Evolutionary conservation across 2,329 filamentous ascomycete species (phyloP).

Genomic region (Nectriaceae sp.): DNA sequence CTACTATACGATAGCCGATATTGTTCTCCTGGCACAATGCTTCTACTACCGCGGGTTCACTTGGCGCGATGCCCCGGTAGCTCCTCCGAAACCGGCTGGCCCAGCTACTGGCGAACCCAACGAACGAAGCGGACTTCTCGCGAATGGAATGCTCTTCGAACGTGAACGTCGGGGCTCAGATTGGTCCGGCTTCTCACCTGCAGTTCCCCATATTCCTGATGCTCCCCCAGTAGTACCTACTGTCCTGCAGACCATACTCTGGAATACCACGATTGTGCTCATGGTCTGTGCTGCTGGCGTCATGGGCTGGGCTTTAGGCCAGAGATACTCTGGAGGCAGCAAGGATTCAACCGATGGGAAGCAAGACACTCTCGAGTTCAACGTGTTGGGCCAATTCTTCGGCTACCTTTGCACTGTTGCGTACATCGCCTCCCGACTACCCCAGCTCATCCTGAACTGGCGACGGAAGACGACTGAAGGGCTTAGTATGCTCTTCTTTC

Average conservation of each 20-base stretch:
- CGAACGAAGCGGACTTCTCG: conserved; percentile 49
- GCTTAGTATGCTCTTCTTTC: conserved; percentile 90
- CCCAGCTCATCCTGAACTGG: conserved; percentile 91
- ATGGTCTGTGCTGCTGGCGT: conserved; percentile 85
- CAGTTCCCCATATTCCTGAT: conserved; percentile 69
- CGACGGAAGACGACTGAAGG: conserved; percentile 91
- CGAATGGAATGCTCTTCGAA: conserved; percentile 3
- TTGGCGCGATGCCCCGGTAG: conserved; percentile 55
- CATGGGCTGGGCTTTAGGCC: conserved; percentile 77
- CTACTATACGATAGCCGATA: conserved; percentile 90
- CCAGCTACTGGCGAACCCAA: conserved; percentile 39
- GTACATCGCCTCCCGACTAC: conserved; percentile 86
- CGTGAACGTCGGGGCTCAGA: conserved; percentile 53
- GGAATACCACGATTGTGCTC: conserved; percentile 75
- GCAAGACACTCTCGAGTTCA: conserved; percentile 63
- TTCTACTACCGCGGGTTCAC: conserved; percentile 94
- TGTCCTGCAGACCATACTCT: conserved; percentile 59
- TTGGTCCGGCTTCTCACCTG: conserved; percentile 73
- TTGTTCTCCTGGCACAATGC: conserved; percentile 84
- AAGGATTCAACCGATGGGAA: conserved; percentile 41
- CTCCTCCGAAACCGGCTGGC: conserved; percentile 42
- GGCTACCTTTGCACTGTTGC: conserved; percentile 89
- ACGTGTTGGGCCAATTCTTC: conserved; percentile 81
- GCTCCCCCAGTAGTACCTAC: conserved; percentile 51
- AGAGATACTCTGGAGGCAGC: conserved; percentile 39